Evolutionary conservation across 495 filamentous ascomycete species (phyloP).

Genomic region (Neurospora sp.): DNA sequence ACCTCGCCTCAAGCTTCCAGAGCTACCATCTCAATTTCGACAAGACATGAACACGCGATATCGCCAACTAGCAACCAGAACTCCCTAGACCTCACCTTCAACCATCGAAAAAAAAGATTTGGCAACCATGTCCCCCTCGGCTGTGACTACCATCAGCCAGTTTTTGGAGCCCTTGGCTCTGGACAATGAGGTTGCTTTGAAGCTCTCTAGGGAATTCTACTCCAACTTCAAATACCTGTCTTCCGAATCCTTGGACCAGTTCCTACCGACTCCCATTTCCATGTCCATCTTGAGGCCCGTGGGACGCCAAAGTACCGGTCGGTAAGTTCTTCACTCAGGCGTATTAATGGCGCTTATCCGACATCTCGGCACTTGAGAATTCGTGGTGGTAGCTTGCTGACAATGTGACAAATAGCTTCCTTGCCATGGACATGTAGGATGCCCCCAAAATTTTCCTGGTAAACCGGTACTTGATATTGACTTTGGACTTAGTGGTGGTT

Average conservation of each 20-base stretch:
- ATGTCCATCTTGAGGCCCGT: slow-evolving; percentile 48
- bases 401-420: slow-evolving; percentile 37
- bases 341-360: not conserved
- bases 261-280: slow-evolving; percentile 70
- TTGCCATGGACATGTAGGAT: slow-evolving; percentile 65
- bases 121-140: slow-evolving; percentile 13
- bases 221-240: slow-evolving; percentile 54
- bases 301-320: slow-evolving; percentile 47
- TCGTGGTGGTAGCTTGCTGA: not conserved
- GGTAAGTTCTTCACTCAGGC: slow-evolving; percentile 25
- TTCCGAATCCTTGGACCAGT: slow-evolving; percentile 56
- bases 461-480: slow-evolving; percentile 1
- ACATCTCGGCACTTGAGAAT: not conserved
- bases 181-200: slow-evolving; percentile 38
- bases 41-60: not conserved
- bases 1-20: not conserved
- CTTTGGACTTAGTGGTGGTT: slow-evolving; percentile 46
- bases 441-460: not conserved
- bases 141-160: slow-evolving; percentile 17
- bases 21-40: not conserved
- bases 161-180: slow-evolving; percentile 38
- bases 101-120: slow-evolving; percentile 3
- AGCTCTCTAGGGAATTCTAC: slow-evolving; percentile 52
- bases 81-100: not conserved
- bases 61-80: not conserved